phyloP scores from a whole-genome alignment of 2,329 filamentous ascomycete genomes.

The Aspergillus neoniger region DNA sequence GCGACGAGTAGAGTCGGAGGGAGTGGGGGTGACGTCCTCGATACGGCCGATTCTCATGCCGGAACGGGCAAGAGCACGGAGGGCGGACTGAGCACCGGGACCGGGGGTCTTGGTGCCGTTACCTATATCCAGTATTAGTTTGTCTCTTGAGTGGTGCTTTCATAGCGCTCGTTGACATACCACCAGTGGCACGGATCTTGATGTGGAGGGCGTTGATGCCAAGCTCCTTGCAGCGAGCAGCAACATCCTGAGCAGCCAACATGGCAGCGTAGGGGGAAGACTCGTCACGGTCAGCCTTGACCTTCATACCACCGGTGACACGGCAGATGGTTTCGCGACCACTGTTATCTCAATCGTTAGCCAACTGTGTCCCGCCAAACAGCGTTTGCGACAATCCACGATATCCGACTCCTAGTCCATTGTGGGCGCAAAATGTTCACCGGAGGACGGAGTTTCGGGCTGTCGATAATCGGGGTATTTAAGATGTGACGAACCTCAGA shows the following conservation, averaged over 20 bases:
- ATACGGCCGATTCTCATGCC: conserved; percentile 99
- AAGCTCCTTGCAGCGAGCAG: conserved; percentile 82
- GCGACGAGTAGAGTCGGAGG: conserved; percentile 98
- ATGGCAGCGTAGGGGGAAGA: conserved; percentile 99
- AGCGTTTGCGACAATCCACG: not conserved
- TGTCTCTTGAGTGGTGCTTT: not conserved
- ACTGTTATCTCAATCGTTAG: conserved; percentile 53
- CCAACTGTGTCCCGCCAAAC: not conserved
- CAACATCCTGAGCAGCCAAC: conserved; percentile 99
- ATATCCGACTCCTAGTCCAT: not conserved
- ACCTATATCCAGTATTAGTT: conserved; percentile 53
- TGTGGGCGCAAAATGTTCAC: not conserved
- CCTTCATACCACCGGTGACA: conserved; percentile 99
- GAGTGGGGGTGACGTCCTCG: conserved; percentile 98
- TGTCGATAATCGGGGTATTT: not conserved
- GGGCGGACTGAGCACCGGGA: conserved; percentile 97
- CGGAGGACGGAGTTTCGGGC: not conserved
- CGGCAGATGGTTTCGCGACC: conserved; percentile 99
- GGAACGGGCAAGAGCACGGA: conserved; percentile 96
- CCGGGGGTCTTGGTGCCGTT: conserved; percentile 99
- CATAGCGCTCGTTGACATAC: conserved; percentile 53
- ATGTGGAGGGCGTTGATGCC: conserved; percentile 97
- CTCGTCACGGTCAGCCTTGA: conserved; percentile 99
- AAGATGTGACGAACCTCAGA: conserved; percentile 69
- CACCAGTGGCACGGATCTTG: conserved; percentile 99